Base-by-base conservation (phyloP, 768 basidiomycete species). In the Suillus fuscotomentosus region DNA sequence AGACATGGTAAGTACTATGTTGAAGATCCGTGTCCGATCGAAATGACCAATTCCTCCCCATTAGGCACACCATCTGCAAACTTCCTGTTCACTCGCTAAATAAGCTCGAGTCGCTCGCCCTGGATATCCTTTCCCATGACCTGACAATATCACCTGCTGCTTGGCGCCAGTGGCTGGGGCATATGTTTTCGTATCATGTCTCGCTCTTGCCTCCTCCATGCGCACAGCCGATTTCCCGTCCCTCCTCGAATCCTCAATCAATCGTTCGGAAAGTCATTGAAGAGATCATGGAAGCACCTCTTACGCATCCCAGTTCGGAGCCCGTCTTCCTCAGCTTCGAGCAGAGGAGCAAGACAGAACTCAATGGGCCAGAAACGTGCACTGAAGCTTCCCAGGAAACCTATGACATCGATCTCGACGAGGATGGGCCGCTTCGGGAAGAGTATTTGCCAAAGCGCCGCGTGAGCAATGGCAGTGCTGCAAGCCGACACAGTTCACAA, bases 361-460 rank as follows among this genome's bases (percentile, higher is more conserved):
- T 80, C 22, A 84, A 85, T 61, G 79, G 80, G 66, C 78, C 84
- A 62, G 71, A 77, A 56, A 75, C 76, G 22, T 69, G 73, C 69
- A 74, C 69, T 14, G 76, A 81, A 60, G n/a, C 60, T 0, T 57
- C 61, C 8, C 64, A 68, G 24, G 87, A 89, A 64, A 80, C 82
- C 3, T 73, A 86, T 47, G 91, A 92, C 70, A 90, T 94, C 60
- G 88, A 94, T 76, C 79, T 94, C 50, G 92, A 94, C 68, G 88
- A 91, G 73, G 91, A 92, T 70, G 92, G 92, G 2, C 92, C 92
- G 41, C 80, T 94, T 59, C 80, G 91, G 59, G 90, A 92, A 71
- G 91, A 94, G 70, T 93, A 94, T 67, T 74, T 93, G 61, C 92
- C 92, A 15, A 85, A 81, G 68, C 89, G 90, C 60, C 88, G 89